Conservation (phyloP, 2,329 filamentous ascomycete species). For the Pezicula radicicola region DNA sequence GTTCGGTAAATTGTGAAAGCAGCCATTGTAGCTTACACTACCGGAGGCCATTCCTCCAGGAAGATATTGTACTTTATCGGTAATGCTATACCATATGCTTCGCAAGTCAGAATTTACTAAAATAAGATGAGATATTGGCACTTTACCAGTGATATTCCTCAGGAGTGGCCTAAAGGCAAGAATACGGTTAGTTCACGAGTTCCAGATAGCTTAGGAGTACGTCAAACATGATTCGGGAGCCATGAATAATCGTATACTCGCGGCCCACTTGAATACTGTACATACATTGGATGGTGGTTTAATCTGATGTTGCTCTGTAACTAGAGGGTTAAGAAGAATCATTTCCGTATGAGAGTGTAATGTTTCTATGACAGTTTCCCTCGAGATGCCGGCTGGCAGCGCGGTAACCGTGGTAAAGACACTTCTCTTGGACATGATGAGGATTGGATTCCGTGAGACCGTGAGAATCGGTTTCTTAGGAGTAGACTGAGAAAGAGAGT, state of each 20-base stretch:
- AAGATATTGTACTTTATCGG: constrained; percentile 73
- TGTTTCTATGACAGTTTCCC: constrained; percentile 69
- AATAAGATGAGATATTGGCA: not conserved
- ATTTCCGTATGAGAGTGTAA: constrained; percentile 78
- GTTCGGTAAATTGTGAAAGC: constrained; percentile 70
- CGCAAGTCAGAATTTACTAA: not conserved
- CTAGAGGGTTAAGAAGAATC: constrained; percentile 85
- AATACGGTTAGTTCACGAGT: too few relatives aligned
- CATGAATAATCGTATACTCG: too few relatives aligned
- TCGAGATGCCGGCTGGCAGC: constrained; percentile 64
- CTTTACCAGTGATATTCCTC: constrained; percentile 63
- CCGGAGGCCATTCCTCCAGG: constrained; percentile 61
- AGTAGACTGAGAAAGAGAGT: not conserved
- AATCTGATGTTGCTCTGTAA: constrained; percentile 68
- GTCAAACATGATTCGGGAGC: too few relatives aligned
- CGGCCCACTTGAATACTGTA: too few relatives aligned
- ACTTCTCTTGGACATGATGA: constrained; percentile 64
- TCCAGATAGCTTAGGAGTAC: too few relatives aligned
- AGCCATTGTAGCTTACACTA: constrained; percentile 74
- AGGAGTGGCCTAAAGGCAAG: constrained; percentile 31
- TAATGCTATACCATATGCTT: constrained; percentile 71
- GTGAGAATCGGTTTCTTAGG: not conserved
- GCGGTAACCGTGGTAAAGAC: constrained; percentile 78
- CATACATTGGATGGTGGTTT: constrained; percentile 60
- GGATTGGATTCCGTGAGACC: not conserved